Conservation (phyloP, 73 alveolate species). For the Paraurostyla sp. region DNA sequence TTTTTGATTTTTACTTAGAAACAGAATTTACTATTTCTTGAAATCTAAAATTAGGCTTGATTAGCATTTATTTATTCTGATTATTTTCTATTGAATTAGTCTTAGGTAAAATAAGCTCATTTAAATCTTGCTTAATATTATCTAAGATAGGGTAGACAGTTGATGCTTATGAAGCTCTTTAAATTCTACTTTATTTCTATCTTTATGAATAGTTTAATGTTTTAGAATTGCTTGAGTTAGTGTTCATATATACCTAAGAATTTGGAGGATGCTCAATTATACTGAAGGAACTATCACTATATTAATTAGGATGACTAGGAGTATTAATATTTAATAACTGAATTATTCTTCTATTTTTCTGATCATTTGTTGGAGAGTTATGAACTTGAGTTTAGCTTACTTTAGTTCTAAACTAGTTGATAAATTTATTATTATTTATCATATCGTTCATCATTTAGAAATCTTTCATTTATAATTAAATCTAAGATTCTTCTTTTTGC, state of each 20-base stretch:
- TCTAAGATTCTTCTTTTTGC: neutral
- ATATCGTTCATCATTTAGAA: too few species aligned
- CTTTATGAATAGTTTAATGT: neutral
- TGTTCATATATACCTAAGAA: too few species aligned
- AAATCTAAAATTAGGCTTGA: neutral
- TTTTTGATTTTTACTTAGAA: neutral
- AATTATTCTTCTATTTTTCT: too few species aligned
- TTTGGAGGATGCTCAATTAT: too few species aligned
- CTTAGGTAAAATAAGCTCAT: neutral
- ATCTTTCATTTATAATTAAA: neutral
- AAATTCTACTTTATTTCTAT: neutral
- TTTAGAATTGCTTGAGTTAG: neutral
- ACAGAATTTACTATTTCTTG: neutral
- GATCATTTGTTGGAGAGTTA: too few species aligned
- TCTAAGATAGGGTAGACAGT: conserved; percentile 15
- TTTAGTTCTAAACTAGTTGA: too few species aligned
- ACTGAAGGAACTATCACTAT: too few species aligned
- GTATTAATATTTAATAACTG: too few species aligned
- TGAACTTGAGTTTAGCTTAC: too few species aligned
- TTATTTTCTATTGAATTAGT: neutral
- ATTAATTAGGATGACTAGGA: too few species aligned
- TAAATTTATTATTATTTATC: too few species aligned
- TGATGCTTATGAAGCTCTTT: neutral
- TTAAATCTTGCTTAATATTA: neutral
- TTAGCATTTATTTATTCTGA: neutral